Conservation (phyloP, 768 basidiomycete genomes). For the Pleurotus tuber-regium region DNA sequence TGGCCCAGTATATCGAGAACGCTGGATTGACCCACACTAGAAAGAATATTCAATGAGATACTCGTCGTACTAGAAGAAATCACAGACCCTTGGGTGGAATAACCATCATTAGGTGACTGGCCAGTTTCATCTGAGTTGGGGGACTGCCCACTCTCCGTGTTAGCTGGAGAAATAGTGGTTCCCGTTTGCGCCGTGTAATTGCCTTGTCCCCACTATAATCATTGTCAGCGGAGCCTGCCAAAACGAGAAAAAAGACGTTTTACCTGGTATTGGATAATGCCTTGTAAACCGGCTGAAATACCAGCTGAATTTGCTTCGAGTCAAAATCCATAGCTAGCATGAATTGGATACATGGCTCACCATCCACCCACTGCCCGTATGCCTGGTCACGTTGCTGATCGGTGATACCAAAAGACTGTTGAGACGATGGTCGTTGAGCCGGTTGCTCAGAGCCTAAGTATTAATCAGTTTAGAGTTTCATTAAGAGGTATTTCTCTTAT, state of each 20-base stretch:
- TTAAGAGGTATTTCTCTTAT: neutral
- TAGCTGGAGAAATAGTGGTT: conserved; percentile 37
- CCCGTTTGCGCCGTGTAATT: conserved; percentile 46
- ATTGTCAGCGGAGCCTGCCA: conserved; percentile 17
- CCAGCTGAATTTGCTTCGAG: no score
- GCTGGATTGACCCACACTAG: neutral
- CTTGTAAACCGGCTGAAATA: conserved; percentile 36
- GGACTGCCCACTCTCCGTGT: conserved; percentile 30
- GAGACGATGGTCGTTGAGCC: conserved; percentile 11
- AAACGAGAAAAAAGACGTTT: conserved; percentile 16
- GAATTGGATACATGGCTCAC: conserved; percentile 26
- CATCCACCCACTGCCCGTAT: conserved; percentile 51
- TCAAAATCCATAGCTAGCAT: no score
- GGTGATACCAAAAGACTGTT: conserved; percentile 47
- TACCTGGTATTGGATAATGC: conserved; percentile 50
- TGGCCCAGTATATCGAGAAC: conserved; percentile 9
- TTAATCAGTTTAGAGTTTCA: conserved; percentile 7
- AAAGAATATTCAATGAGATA: neutral
- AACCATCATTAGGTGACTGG: conserved; percentile 67
- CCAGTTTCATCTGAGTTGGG: conserved; percentile 36
- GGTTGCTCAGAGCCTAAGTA: conserved; percentile 14
- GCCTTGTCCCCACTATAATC: conserved; percentile 53
- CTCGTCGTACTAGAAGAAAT: neutral
- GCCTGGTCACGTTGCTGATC: conserved; percentile 49
- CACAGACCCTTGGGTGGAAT: conserved; percentile 43